These are phyloP conservation scores for Cercis canadensis DNA, from an alignment of 306 rosid genomes.

Conservation along the genomic window DNA sequence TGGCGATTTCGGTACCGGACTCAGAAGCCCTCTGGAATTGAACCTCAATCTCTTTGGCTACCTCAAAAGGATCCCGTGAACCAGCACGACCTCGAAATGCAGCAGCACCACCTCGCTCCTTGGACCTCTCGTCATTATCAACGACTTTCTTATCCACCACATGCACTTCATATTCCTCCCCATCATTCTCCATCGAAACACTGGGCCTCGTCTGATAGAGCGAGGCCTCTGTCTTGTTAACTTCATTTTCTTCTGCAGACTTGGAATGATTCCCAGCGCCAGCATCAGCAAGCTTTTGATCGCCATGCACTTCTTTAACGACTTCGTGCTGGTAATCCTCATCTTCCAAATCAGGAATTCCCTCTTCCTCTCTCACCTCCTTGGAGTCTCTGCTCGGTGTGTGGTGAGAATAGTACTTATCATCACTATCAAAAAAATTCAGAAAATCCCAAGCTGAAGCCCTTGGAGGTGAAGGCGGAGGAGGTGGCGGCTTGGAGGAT, in stretches of 20 bases:
- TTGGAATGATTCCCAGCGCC: constrained; percentile 42
- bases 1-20: constrained; percentile 69
- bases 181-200: constrained; percentile 47
- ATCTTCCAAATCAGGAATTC: constrained; percentile 96
- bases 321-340: constrained; percentile 74
- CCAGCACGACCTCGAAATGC: constrained; percentile 59
- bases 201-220: constrained; percentile 55
- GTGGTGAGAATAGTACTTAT: constrained; percentile 54
- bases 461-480: constrained; percentile 88
- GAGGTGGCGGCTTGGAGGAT: constrained; percentile 66
- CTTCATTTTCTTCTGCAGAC: constrained; percentile 34
- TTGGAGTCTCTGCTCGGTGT: constrained; percentile 79
- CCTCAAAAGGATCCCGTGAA: constrained; percentile 64
- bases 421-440: constrained; percentile 63
- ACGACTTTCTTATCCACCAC: constrained; percentile 79
- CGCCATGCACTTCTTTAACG: constrained; percentile 79
- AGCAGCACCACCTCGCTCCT: constrained; percentile 52
- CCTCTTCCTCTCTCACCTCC: constrained; percentile 91
- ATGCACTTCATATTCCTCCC: constrained; percentile 62
- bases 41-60: constrained; percentile 74
- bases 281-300: constrained; percentile 55
- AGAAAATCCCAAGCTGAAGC: constrained; percentile 79
- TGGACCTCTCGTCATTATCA: constrained; percentile 57
- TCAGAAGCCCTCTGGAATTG: constrained; percentile 84
- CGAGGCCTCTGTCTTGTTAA: constrained; percentile 38